These are phyloP conservation scores for Butyriboletus appendiculatus DNA, from an alignment of 1,284 basidiomycete genomes.

Conservation along the genomic window DNA sequence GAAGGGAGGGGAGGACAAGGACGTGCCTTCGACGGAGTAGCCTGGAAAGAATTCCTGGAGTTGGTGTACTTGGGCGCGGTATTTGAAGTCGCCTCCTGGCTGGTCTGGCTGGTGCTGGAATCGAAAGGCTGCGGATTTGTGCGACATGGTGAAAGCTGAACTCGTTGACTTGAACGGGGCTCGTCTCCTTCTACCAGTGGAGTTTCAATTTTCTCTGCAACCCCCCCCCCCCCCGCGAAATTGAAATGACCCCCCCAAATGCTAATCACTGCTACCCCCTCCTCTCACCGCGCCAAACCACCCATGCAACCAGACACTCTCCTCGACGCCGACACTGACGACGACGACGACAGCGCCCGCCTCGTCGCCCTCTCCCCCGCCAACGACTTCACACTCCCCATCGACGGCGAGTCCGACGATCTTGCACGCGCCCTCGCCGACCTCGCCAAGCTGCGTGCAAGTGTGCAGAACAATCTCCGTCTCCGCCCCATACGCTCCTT, in stretches of 20 bases:
- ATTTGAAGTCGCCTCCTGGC: constrained; percentile 41
- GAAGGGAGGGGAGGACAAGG: constrained; percentile 22
- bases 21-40: constrained; percentile 76
- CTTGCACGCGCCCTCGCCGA: constrained; percentile 63
- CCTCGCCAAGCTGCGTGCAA: constrained; percentile 66
- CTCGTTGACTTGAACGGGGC: background rate
- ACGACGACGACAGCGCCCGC: constrained; percentile 22
- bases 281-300: constrained; percentile 11
- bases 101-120: constrained; percentile 38
- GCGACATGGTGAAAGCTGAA: constrained; percentile 45
- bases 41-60: constrained; percentile 78
- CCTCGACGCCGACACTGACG: constrained; percentile 1
- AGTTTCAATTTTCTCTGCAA: constrained; percentile 34
- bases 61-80: constrained; percentile 52
- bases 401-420: constrained; percentile 44
- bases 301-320: constrained; percentile 17
- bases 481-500: constrained; percentile 70
- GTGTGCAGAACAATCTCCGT: constrained; percentile 71
- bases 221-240: constrained; percentile 27
- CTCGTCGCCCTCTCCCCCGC: constrained; percentile 22
- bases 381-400: constrained; percentile 28
- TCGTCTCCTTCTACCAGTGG: constrained; percentile 9
- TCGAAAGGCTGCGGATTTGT: constrained; percentile 51
- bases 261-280: background rate
- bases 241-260: constrained; percentile 15